A percentile compares a stretch with the other conserved stretches of the same genome.
These are phyloP conservation scores for Pseudogymnoascus sp. DNA, from an alignment of 2,329 filamentous ascomycete species.

Conservation along the genomic window DNA sequence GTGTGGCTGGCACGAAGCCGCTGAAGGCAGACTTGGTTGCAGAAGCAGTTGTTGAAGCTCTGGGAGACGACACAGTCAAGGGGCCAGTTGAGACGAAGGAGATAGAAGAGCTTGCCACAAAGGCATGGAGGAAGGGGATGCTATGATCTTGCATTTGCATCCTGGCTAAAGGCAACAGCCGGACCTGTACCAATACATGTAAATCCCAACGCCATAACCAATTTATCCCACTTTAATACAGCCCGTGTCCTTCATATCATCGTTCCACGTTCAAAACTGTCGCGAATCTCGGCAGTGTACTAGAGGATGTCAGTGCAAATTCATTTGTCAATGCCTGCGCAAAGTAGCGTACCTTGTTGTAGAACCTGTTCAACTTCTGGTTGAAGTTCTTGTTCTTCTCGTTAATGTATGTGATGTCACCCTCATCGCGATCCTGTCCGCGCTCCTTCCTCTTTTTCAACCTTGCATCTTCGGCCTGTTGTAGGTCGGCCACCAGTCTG, in stretches of 20 bases:
- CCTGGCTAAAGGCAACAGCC: background rate
- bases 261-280: conserved; percentile 94
- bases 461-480: conserved; percentile 78
- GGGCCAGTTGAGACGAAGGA: conserved; percentile 71
- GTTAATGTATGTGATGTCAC: conserved; percentile 97
- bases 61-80: conserved; percentile 62
- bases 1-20: conserved; percentile 76
- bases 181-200: conserved; percentile 2
- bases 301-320: conserved; percentile 26
- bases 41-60: conserved; percentile 80
- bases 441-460: conserved; percentile 80
- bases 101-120: conserved; percentile 73
- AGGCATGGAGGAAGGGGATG: conserved; percentile 87
- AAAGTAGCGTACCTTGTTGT: conserved; percentile 62
- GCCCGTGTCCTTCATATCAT: conserved; percentile 59
- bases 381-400: conserved; percentile 99
- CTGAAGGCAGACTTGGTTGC: conserved; percentile 80
- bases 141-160: conserved; percentile 40
- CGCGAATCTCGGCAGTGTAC: conserved; percentile 93
- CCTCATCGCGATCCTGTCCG: conserved; percentile 70
- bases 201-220: conserved; percentile 4
- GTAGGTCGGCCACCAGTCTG: conserved; percentile 74
- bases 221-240: conserved; percentile 9
- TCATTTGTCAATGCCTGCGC: background rate
- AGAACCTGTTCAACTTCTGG: conserved; percentile 90